Evolutionary conservation across 1,284 basidiomycete species (phyloP), one percentile per base, ranked within the genome.

Genomic region (Pyrrhoderma lamaoense): DNA sequence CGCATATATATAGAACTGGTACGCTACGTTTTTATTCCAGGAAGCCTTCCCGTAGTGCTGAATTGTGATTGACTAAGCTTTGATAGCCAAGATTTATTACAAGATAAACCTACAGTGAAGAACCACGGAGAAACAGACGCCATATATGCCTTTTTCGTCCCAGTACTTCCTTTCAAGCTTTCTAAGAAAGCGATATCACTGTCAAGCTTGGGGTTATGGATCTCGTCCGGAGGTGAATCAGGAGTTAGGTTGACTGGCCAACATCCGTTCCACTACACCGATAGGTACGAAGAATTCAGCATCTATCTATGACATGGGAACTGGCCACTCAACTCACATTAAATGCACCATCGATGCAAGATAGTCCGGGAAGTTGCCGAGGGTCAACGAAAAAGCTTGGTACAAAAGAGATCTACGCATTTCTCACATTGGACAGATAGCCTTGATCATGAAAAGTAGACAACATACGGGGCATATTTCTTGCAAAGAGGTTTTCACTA

Each of bases 11-110:
- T n/a, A n/a, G n/a, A n/a, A n/a, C n/a, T n/a, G 25, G 14, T 22
- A 22, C 19, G 21, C 64, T 74, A 60, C 57, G 87, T 88, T 66
- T 91, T 91, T 71, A 91, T 92, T 72, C 91, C 82, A 67, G 77
- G 89, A 1, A 74, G 71, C 53, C 38, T 51, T 19, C 19, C 53
- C 53, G 34, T 55, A 55, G 38, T 55, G 53, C 53, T 55, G n/a
- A 37, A 37, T 11, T 11, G 16, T 11, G 9, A 16, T 31, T 19
- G 11, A 5, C 42, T 45, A 23, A 35, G 9, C 11, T 16, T 37
- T 37, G 35, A 11, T n/a, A n/a, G n/a, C n/a, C n/a, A 37, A 31
- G 5, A 31, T 27, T 13, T 2, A 11, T 13, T n/a, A 1, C 39
- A n/a, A 11, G 25, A 66, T 34, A 76, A 68, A 59, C 82, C 85